Percentiles rank a stretch among this genome's conserved stretches.
These are phyloP conservation scores for Brasilioporus rufonigricans DNA, from an alignment of 768 basidiomycete species.

Conservation along the genomic window DNA sequence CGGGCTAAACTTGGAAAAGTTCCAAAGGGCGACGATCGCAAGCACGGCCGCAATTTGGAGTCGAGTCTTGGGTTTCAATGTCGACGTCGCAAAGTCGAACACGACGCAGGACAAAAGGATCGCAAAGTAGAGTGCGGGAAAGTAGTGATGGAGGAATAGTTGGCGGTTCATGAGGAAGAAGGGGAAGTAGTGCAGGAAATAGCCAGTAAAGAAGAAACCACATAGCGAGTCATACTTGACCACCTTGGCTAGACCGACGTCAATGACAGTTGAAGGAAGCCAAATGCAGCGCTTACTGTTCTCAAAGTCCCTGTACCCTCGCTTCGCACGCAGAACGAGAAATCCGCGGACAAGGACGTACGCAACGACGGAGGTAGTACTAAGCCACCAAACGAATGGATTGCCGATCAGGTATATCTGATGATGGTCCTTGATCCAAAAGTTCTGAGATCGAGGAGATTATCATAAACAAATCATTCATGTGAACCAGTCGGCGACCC, in stretches of 20 bases:
- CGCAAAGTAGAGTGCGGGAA: slow-evolving; percentile 95
- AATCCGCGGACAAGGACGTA: slow-evolving; percentile 74
- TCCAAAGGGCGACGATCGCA: slow-evolving; percentile 71
- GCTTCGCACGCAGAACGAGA: slow-evolving; percentile 83
- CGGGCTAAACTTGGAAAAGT: slow-evolving; percentile 76
- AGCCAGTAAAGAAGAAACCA: slow-evolving; percentile 89
- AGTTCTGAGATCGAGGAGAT: slow-evolving; percentile 58
- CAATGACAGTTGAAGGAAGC: not conserved
- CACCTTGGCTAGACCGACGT: slow-evolving; percentile 64
- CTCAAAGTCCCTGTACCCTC: slow-evolving; percentile 90
- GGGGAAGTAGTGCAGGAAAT: slow-evolving; percentile 91
- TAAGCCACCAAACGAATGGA: slow-evolving; percentile 89
- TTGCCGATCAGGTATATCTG: slow-evolving; percentile 97
- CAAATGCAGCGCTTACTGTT: slow-evolving; percentile 58
- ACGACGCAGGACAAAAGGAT: slow-evolving; percentile 71
- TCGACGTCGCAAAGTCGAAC: slow-evolving; percentile 85
- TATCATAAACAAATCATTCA: not conserved
- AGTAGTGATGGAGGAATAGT: slow-evolving; percentile 97
- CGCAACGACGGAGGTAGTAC: slow-evolving; percentile 63
- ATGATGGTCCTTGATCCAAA: slow-evolving; percentile 96
- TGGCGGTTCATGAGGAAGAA: slow-evolving; percentile 98
- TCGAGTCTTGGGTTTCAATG: slow-evolving; percentile 69
- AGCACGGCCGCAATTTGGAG: slow-evolving; percentile 80
- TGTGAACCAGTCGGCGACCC: slow-evolving; percentile 38
- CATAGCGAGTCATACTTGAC: slow-evolving; percentile 90